Evolutionary conservation across 2,329 filamentous ascomycete species (phyloP), one percentile per base, ranked within the genome.

Genomic region (Dothidotthia symphoricarpi): DNA sequence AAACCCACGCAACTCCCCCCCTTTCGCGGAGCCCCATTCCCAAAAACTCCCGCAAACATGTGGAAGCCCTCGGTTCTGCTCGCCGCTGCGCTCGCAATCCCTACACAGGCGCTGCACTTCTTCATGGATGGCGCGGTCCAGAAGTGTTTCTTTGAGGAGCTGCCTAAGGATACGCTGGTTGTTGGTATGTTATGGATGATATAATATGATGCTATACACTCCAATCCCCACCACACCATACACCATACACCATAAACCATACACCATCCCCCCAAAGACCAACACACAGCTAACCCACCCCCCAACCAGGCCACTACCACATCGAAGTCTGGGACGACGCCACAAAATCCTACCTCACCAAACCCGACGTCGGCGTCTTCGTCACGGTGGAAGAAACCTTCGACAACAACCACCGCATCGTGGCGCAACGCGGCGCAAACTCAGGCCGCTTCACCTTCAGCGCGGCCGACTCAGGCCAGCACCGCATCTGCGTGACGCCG

Each of bases 131-230:
- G 86, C 60, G 78, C 80, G 33, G 74, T 80, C 51, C 85, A 88
- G 54, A 96, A 94, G 74, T 98, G 93, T 73, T 98, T 98, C 81
- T 95, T 86, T 73, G 93, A 98, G 74, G 91, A 97, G 70, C 80
- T 98, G 43, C 90, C 93, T 52, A 96, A 97, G 76, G 91, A 95
- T 69, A 97, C 93, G 11, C 75, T 98, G 41, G 91, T 98, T 39
- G 90, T 96, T 43, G 93, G 81, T 84, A 75, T 46, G 80, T 9
- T 25, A 7, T 25, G 24, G 24, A 25, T 25, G 24, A n/a, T n/a
- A n/a, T n/a, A n/a, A n/a, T n/a, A n/a, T n/a, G n/a, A n/a, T n/a
- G n/a, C n/a, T n/a, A n/a, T n/a, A n/a, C n/a, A n/a, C n/a, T n/a
- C n/a, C n/a, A n/a, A n/a, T n/a, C n/a, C n/a, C n/a, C n/a, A n/a